Evolutionary conservation across 192 early-diverging fungal genomes (phyloP).

Genomic region (Podila minutissima): DNA sequence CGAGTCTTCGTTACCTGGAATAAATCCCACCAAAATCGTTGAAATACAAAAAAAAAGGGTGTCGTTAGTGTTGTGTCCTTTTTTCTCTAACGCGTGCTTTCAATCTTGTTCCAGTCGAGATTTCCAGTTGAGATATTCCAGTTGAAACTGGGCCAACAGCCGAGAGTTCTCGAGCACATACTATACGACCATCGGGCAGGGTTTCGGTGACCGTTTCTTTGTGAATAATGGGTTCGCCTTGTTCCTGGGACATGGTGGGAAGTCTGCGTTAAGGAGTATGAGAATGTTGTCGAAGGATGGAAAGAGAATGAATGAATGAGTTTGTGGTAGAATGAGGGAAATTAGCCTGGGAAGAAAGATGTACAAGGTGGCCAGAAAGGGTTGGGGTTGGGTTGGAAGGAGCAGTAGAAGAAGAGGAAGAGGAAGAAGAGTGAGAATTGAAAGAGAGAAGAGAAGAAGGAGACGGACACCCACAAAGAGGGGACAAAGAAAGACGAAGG

Average conservation of each 20-base stretch:
- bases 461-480: slow-evolving; percentile 5
- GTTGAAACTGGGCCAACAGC: background rate
- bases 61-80: background rate
- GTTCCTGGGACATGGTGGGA: slow-evolving; percentile 11
- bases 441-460: slow-evolving; percentile 1
- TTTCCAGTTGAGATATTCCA: slow-evolving; percentile 1
- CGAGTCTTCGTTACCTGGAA: slow-evolving; percentile 1
- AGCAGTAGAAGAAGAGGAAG: background rate
- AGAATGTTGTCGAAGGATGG: background rate
- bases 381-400: background rate
- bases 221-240: slow-evolving; percentile 43
- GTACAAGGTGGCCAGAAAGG: too few species aligned
- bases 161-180: background rate
- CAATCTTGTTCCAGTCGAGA: background rate
- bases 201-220: slow-evolving; percentile 30
- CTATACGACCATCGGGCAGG: slow-evolving; percentile 44
- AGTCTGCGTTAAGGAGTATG: background rate
- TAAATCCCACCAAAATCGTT: background rate
- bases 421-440: background rate
- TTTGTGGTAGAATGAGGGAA: background rate
- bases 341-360: background rate
- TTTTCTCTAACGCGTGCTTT: background rate
- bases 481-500: slow-evolving; percentile 7
- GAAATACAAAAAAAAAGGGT: background rate
- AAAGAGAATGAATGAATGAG: slow-evolving; percentile 3